Evolutionary conservation across 495 filamentous ascomycete genomes (phyloP).

Genomic region (Penicillium ucsense): DNA sequence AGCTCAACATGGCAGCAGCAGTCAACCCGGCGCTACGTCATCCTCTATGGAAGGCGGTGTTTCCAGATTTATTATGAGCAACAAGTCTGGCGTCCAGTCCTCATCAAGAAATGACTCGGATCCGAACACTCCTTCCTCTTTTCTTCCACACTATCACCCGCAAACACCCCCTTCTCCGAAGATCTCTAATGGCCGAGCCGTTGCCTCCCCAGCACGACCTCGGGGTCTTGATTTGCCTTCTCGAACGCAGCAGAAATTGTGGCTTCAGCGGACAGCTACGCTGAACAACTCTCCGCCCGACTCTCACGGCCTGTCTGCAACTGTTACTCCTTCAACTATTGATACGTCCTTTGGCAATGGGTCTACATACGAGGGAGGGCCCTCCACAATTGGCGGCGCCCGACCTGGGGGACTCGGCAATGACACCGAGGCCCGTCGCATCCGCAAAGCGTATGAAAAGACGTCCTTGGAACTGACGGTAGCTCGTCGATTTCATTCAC

Average conservation of each 20-base stretch:
- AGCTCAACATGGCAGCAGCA: constrained; percentile 17
- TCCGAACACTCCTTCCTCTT: constrained; percentile 39
- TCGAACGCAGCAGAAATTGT: constrained; percentile 40
- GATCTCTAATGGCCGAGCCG: constrained; percentile 7
- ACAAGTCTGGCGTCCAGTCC: constrained; percentile 20
- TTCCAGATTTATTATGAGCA: constrained; percentile 34
- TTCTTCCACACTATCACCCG: constrained; percentile 39
- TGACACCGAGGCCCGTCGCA: constrained; percentile 32
- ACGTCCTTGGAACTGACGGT: constrained; percentile 33
- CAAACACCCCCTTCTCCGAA: constrained; percentile 36
- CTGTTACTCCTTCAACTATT: constrained; percentile 22
- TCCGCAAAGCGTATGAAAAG: constrained; percentile 38
- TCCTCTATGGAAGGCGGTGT: constrained; percentile 42
- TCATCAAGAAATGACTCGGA: constrained; percentile 37
- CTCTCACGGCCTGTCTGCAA: constrained; percentile 23
- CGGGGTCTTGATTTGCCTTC: constrained; percentile 30
- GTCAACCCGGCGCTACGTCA: constrained; percentile 27
- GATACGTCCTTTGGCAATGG: constrained; percentile 27
- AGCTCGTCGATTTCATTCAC: constrained; percentile 36
- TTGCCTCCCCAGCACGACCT: constrained; percentile 26
- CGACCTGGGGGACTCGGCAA: constrained; percentile 21
- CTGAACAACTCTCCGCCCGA: constrained; percentile 40
- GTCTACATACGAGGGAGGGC: constrained; percentile 22
- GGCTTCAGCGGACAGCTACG: constrained; percentile 39
- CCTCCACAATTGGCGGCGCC: constrained; percentile 24